Conservation (phyloP, 345 rosid species). For the Leavenworthia alabamica region DNA sequence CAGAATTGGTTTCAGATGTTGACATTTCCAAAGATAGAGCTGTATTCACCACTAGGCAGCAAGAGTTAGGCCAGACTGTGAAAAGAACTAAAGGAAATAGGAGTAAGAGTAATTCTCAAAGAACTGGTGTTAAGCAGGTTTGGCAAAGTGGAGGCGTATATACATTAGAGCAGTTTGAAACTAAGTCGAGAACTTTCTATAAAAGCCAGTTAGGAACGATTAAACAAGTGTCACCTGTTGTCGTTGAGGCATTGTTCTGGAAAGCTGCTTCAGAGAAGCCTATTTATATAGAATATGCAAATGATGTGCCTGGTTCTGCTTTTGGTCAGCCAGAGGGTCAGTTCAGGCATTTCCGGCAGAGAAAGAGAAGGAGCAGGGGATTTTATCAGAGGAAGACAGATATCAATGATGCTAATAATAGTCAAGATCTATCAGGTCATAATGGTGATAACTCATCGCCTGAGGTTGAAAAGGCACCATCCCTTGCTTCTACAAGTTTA, state of each 20-base stretch:
- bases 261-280: conserved; percentile 81
- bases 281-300: conserved; percentile 89
- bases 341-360: conserved; percentile 50
- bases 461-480: conserved; percentile 26
- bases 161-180: conserved; percentile 91
- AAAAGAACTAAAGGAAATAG: conserved; percentile 45
- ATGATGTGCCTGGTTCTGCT: conserved; percentile 97
- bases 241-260: conserved; percentile 86
- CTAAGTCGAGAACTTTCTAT: conserved; percentile 73
- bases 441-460: conserved; percentile 20
- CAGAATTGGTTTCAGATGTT: conserved; percentile 53
- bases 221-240: conserved; percentile 71
- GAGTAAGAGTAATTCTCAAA: conserved; percentile 26
- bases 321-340: conserved; percentile 81
- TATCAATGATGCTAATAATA: conserved; percentile 6
- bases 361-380: conserved; percentile 59
- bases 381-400: conserved; percentile 57
- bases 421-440: conserved; percentile 18
- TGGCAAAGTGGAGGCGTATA: conserved; percentile 98
- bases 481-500: conserved; percentile 29
- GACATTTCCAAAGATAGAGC: conserved; percentile 47
- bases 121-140: conserved; percentile 69
- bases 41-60: conserved; percentile 92
- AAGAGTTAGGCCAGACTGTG: conserved; percentile 74
- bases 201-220: conserved; percentile 53